Evolutionary conservation across 129 eudicot genomes (phyloP).

Genomic region (Tagetes erecta): DNA sequence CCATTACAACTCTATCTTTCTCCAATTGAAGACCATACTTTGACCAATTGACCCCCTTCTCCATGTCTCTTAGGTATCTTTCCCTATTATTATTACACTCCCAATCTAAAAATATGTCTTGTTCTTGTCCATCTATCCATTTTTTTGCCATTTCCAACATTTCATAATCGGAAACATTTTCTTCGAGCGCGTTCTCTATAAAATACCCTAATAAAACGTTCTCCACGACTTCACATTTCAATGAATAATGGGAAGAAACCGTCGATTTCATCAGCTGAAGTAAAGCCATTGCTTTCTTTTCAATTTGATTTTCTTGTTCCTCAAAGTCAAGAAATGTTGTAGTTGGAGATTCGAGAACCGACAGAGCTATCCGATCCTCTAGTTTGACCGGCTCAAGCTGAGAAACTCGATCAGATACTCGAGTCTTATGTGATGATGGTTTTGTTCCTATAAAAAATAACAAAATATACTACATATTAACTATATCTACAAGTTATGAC

Average conservation of each 20-base stretch:
- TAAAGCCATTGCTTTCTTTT: conserved; percentile 42
- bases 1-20: conserved; percentile 46
- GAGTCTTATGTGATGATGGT: conserved; percentile 42
- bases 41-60: conserved; percentile 50
- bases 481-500: neutral
- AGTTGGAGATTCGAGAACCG: conserved; percentile 33
- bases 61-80: conserved; percentile 61
- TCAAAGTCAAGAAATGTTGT: conserved; percentile 22
- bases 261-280: conserved; percentile 45
- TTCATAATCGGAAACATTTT: conserved; percentile 20
- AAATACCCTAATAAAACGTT: conserved; percentile 55
- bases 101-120: conserved; percentile 50
- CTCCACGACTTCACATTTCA: conserved; percentile 41
- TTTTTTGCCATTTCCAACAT: conserved; percentile 42
- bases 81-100: conserved; percentile 45
- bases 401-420: conserved; percentile 43
- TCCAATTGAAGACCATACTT: conserved; percentile 40
- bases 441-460: conserved; percentile 41
- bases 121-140: conserved; percentile 56
- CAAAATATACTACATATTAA: neutral
- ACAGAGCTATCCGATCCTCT: conserved; percentile 47
- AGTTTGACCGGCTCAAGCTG: conserved; percentile 62
- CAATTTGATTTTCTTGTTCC: conserved; percentile 29
- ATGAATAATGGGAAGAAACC: conserved; percentile 27
- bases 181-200: conserved; percentile 34